Conservation (phyloP, 148 eudicot species). For the Tetragonia tetragonoides region DNA sequence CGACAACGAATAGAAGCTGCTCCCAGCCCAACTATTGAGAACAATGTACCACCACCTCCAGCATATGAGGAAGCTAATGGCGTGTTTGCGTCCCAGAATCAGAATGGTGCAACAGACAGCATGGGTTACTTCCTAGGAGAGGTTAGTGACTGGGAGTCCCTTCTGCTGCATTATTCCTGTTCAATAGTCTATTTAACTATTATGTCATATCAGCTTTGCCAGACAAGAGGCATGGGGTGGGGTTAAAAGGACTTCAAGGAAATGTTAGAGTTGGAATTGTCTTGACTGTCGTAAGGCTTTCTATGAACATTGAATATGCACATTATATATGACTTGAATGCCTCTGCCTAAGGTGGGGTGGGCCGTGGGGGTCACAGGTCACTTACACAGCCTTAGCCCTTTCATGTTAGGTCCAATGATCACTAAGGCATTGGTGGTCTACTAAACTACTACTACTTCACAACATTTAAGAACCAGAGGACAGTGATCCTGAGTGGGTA, state of each 20-base stretch:
- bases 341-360: neutral
- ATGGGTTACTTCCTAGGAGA: constrained; percentile 90
- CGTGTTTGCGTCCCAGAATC: constrained; percentile 50
- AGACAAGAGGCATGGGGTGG: neutral
- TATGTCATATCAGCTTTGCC: neutral
- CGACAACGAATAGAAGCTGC: constrained; percentile 94
- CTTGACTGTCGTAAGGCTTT: neutral
- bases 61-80: constrained; percentile 79
- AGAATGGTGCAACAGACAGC: constrained; percentile 76
- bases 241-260: too few species aligned
- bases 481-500: too few species aligned
- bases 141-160: constrained; percentile 39
- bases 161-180: constrained; percentile 2
- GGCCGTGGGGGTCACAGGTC: neutral
- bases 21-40: constrained; percentile 59
- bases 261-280: too few species aligned
- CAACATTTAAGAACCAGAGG: too few species aligned
- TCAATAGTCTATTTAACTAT: too few species aligned
- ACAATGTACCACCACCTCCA: constrained; percentile 74
- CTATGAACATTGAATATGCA: neutral
- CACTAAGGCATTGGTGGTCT: neutral
- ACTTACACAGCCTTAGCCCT: too few species aligned
- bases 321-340: neutral
- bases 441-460: neutral
- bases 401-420: neutral